Evolutionary conservation across 2,329 filamentous ascomycete species (phyloP).

Genomic region (Colletotrichum spinosum): DNA sequence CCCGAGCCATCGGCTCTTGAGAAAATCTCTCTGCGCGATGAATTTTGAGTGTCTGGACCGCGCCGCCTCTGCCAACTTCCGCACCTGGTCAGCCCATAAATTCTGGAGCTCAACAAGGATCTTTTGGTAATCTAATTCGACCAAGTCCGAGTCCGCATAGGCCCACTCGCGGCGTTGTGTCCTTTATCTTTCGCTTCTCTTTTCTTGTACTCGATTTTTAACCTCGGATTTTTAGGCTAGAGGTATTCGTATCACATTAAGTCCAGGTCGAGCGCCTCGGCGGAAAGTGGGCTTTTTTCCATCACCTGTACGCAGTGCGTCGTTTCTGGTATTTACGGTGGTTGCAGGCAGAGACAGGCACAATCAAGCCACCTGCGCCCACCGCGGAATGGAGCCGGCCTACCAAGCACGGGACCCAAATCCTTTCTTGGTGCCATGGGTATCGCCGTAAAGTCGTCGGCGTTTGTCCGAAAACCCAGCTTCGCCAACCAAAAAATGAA

Average conservation of each 20-base stretch:
- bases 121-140: slow-evolving; percentile 16
- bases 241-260: no score
- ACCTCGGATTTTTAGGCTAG: no score
- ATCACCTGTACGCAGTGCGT: not conserved
- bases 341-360: slow-evolving; percentile 10
- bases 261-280: no score
- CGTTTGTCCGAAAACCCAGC: slow-evolving; percentile 25
- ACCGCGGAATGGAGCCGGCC: slow-evolving; percentile 10
- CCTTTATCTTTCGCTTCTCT: slow-evolving; percentile 9
- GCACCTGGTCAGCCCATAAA: slow-evolving; percentile 27
- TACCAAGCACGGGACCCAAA: not conserved
- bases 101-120: slow-evolving; percentile 15
- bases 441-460: slow-evolving; percentile 12
- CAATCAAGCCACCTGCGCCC: not conserved
- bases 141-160: not conserved
- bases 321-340: slow-evolving; percentile 21
- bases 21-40: slow-evolving; percentile 24
- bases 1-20: slow-evolving; percentile 26
- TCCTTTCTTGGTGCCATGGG: slow-evolving; percentile 2
- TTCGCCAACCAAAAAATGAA: not conserved
- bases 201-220: not conserved
- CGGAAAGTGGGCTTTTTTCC: no score
- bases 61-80: slow-evolving; percentile 20
- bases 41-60: slow-evolving; percentile 11
- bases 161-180: no score